phyloP scores from a whole-genome alignment of 495 filamentous ascomycete genomes.

The Clohesyomyces aquaticus region DNA sequence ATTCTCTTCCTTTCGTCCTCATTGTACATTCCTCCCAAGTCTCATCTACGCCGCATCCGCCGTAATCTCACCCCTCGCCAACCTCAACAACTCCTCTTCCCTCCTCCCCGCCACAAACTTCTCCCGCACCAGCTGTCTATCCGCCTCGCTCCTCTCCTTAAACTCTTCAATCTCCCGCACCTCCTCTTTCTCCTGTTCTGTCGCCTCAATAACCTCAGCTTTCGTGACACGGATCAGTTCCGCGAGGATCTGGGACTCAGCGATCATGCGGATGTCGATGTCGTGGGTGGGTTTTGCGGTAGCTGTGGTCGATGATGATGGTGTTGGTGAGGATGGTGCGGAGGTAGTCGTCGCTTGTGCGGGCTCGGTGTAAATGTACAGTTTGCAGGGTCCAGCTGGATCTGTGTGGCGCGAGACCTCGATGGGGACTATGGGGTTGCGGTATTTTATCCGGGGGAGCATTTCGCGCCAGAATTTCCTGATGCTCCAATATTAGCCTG shows the following conservation, averaged over 20 bases:
- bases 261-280: constrained; percentile 67
- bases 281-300: constrained; percentile 50
- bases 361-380: constrained; percentile 73
- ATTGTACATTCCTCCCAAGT: no score
- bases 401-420: constrained; percentile 69
- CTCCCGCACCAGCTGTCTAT: constrained; percentile 62
- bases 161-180: constrained; percentile 64
- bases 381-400: constrained; percentile 61
- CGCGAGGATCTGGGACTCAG: constrained; percentile 66
- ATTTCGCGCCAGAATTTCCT: constrained; percentile 87
- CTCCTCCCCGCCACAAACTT: constrained; percentile 65
- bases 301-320: constrained; percentile 29
- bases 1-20: no score
- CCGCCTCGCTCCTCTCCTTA: constrained; percentile 54
- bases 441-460: constrained; percentile 87
- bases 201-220: constrained; percentile 63
- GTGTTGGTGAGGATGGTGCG: constrained; percentile 40
- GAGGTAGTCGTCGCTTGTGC: constrained; percentile 41
- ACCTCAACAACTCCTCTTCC: constrained; percentile 56
- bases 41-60: no score
- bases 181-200: constrained; percentile 61
- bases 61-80: constrained; percentile 44
- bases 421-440: constrained; percentile 86
- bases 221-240: constrained; percentile 70
- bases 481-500: neutral